Evolutionary conservation across 495 filamentous ascomycete genomes (phyloP).

Genomic region (Aspergillus heteromorphus): DNA sequence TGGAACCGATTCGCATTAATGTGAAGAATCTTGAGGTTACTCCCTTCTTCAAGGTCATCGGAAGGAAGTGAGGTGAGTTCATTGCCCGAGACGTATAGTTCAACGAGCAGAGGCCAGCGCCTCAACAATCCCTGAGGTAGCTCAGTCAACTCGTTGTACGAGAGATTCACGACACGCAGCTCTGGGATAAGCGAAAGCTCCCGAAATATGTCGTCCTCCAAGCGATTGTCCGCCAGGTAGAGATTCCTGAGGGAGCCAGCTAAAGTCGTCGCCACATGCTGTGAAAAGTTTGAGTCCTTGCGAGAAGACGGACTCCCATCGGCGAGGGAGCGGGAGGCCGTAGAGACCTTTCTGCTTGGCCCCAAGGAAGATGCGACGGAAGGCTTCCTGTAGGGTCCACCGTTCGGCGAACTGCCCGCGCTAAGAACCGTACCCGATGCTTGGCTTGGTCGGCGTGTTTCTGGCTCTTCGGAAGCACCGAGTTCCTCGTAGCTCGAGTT

Average conservation of each 20-base stretch:
- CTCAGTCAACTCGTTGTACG: slow-evolving; percentile 90
- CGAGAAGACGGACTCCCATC: slow-evolving; percentile 59
- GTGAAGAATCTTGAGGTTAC: slow-evolving; percentile 79
- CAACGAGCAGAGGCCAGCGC: slow-evolving; percentile 79
- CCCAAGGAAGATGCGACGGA: slow-evolving; percentile 77
- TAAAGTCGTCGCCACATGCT: slow-evolving; percentile 74
- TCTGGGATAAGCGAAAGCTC: slow-evolving; percentile 79
- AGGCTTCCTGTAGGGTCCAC: slow-evolving; percentile 59
- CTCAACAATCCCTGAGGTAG: slow-evolving; percentile 82
- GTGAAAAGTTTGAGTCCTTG: slow-evolving; percentile 83
- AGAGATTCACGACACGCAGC: slow-evolving; percentile 84
- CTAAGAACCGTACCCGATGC: slow-evolving; percentile 69
- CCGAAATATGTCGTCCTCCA: slow-evolving; percentile 91
- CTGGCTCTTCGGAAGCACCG: slow-evolving; percentile 58
- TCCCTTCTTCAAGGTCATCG: slow-evolving; percentile 88
- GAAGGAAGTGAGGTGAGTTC: slow-evolving; percentile 86
- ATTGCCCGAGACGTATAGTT: slow-evolving; percentile 94
- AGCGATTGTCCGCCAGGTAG: slow-evolving; percentile 85
- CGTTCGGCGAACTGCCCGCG: slow-evolving; percentile 64
- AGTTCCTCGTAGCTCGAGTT: slow-evolving; percentile 76
- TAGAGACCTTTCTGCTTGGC: slow-evolving; percentile 75
- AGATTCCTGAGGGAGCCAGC: slow-evolving; percentile 75
- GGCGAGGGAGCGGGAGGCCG: slow-evolving; percentile 62
- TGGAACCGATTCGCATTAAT: slow-evolving; percentile 98
- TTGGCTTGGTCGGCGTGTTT: slow-evolving; percentile 74